Conservation (phyloP, 352 stramenopile genomes). For the Globisporangium orthogonon region DNA sequence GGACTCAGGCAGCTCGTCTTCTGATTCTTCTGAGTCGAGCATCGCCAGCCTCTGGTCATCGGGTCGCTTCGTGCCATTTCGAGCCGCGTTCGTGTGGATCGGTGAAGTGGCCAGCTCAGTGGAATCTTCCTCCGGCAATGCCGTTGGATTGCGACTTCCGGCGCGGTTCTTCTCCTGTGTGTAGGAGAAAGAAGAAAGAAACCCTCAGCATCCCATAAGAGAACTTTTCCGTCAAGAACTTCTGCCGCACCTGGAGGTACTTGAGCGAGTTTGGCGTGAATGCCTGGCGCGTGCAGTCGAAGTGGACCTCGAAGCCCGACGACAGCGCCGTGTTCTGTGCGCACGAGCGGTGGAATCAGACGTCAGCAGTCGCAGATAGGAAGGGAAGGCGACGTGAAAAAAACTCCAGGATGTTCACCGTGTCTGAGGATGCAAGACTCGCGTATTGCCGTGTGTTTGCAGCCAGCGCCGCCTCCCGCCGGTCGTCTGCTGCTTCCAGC, state of each 20-base stretch:
- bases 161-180: background rate
- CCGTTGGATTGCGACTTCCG: background rate
- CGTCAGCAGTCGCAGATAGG: background rate
- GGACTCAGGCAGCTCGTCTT: slow-evolving; percentile 23
- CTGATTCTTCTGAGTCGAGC: slow-evolving; percentile 13
- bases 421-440: slow-evolving; percentile 26
- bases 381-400: background rate
- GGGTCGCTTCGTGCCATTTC: slow-evolving; percentile 3
- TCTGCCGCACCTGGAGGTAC: slow-evolving; percentile 41
- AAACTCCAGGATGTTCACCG: slow-evolving; percentile 6
- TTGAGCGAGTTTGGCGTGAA: slow-evolving; percentile 73
- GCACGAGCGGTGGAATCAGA: background rate
- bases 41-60: slow-evolving; percentile 5
- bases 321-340: slow-evolving; percentile 45
- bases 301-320: slow-evolving; percentile 63
- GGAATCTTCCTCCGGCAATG: background rate
- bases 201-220: no score
- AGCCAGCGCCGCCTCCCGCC: background rate
- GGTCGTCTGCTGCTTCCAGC: background rate
- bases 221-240: background rate
- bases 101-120: background rate
- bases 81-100: slow-evolving; percentile 9
- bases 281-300: slow-evolving; percentile 37
- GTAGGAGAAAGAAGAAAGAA: background rate
- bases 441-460: slow-evolving; percentile 3